Base-by-base conservation (phyloP, 305 asterid species). In the Fraxinus angustifolia region DNA sequence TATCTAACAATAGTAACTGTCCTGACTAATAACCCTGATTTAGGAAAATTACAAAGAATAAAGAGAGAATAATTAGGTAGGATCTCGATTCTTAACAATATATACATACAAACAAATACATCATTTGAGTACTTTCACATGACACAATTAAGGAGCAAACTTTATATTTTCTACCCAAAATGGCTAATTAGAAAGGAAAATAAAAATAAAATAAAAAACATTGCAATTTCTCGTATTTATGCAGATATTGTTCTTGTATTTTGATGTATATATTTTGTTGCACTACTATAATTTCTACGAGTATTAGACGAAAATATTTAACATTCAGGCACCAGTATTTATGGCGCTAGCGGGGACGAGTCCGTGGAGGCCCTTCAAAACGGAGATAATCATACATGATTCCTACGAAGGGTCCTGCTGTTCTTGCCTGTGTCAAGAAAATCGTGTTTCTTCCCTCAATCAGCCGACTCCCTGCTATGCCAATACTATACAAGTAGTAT, bases 381-480 rank as follows among this genome's bases (percentile, higher is more conserved):
- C 94, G 93, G 36, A 92, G 50, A 82, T 92, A 90, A 81, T 92
- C 94, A 28, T 90, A 89, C 94, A 91, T 88, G 65, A 91, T 76
- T 17, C 83, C 87, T 19, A 17, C 17, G 36, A 88, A 91, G 30
- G 85, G 83, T 23, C 81, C 65, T 1, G 36, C 1, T 4, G 38
- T 73, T 4, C 35, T 82, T 0, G 87, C 79, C n/a, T 91, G 97
- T 19, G 85, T 87, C 6, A 91, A 82, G 36, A 82, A 88, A 8
- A 93, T 28, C 3, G 80, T 88, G 83, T 93, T 90, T 23, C 14
- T 81, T 28, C 94, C 96, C 0, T 28, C 53, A 6, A 83, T 28
- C 1, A 92, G 90, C 31, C 21, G 35, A 3, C 48, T 31, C 0
- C 90, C 92, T 0, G 36, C 26, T 0, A 93, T 33, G 8, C 4